Evolutionary conservation across 441 rosid genomes (phyloP).

Genomic region (Kokia cookei): DNA sequence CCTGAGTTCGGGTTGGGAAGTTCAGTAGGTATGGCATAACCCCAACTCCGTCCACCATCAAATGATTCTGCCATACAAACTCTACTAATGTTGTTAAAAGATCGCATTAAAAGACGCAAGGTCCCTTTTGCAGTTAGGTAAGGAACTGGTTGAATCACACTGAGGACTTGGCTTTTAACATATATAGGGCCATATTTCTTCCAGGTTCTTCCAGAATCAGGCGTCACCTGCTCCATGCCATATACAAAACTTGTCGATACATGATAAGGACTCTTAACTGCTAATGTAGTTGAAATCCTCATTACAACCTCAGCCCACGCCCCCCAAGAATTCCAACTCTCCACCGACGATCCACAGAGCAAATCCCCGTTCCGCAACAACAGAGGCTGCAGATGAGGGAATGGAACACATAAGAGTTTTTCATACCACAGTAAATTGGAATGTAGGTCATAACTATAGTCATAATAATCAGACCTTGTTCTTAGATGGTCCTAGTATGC

Average conservation of each 20-base stretch:
- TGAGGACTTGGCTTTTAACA: conserved; percentile 47
- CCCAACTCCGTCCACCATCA: conserved; percentile 74
- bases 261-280: neutral
- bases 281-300: neutral
- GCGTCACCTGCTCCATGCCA: conserved; percentile 43
- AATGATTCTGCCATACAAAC: conserved; percentile 75
- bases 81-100: conserved; percentile 44
- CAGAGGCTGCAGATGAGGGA: conserved; percentile 51
- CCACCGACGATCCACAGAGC: conserved; percentile 87
- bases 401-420: neutral
- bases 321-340: conserved; percentile 75
- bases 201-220: conserved; percentile 74
- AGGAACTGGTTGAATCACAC: conserved; percentile 94
- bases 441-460: neutral
- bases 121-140: conserved; percentile 52
- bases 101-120: conserved; percentile 56
- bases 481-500: conserved; percentile 84
- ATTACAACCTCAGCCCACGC: neutral
- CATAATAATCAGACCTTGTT: conserved; percentile 52
- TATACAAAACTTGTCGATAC: neutral
- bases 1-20: conserved; percentile 94
- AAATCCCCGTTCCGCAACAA: conserved; percentile 58
- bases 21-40: conserved; percentile 54
- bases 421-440: neutral
- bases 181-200: conserved; percentile 73